Conservation (phyloP, 768 basidiomycete species). For the Kwoniella bestiolae region DNA sequence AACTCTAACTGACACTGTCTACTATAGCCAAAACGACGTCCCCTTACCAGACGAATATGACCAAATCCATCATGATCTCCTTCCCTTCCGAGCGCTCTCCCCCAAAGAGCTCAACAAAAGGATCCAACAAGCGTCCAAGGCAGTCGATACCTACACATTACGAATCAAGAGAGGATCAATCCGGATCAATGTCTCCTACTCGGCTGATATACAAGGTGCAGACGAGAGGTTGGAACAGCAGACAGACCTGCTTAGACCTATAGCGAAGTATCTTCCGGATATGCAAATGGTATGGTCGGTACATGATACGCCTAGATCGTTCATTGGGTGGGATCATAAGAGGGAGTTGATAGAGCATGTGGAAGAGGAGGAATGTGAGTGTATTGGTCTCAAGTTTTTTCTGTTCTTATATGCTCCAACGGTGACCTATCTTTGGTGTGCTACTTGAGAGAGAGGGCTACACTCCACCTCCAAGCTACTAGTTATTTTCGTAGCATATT, state of each 20-base stretch:
- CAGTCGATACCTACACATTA: slow-evolving; percentile 30
- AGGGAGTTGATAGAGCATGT: slow-evolving; percentile 29
- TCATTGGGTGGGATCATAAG: slow-evolving; percentile 29
- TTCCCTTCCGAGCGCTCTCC: slow-evolving; percentile 28
- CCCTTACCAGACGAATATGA: slow-evolving; percentile 42
- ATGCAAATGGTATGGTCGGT: slow-evolving; percentile 25
- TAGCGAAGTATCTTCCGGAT: slow-evolving; percentile 28
- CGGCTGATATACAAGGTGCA: slow-evolving; percentile 11
- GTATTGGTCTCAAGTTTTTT: too few relatives aligned
- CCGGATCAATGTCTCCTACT: slow-evolving; percentile 16
- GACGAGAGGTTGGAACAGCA: slow-evolving; percentile 29
- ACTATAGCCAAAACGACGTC: slow-evolving; percentile 31
- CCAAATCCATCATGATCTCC: slow-evolving; percentile 32
- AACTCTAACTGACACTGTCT: background rate
- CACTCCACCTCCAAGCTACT: too few relatives aligned
- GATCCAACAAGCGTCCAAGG: slow-evolving; percentile 12
- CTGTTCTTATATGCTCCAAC: too few relatives aligned
- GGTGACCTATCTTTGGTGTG: too few relatives aligned
- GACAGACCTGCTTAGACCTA: slow-evolving; percentile 26
- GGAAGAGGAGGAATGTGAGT: slow-evolving; percentile 37
- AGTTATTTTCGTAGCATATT: too few relatives aligned
- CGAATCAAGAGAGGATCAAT: slow-evolving; percentile 23
- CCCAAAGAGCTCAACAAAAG: slow-evolving; percentile 22
- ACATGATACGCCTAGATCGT: slow-evolving; percentile 27
- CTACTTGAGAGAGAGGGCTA: too few relatives aligned